Base-by-base conservation (phyloP, 2,329 filamentous ascomycete genomes). In the Sarocladium strictum region DNA sequence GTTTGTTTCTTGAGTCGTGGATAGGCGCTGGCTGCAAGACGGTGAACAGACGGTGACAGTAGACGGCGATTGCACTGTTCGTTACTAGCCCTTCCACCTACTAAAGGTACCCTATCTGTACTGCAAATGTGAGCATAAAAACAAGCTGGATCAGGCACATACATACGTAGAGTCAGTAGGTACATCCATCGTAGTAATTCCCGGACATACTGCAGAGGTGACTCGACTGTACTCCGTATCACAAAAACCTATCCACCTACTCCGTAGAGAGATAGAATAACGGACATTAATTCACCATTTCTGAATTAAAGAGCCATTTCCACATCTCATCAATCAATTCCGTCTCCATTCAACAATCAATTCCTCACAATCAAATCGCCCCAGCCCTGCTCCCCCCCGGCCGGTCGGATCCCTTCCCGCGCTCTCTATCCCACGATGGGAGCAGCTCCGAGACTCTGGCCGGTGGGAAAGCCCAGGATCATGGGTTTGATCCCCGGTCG, bases 401-500 rank as follows among this genome's bases (percentile, higher is more conserved):
- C 27, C 47, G 26, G 47, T 21, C 47, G 47, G 47, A 32, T n/a
- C 27, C n/a, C 47, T 51, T 24, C 47, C 47, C 27, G 23, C 23
- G 3, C 12, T 15, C 40, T 19, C 11, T 7, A 3, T 26, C 40
- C 21, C 24, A 19, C 27, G 29, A 51, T 51, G 26, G 29, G 11
- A 21, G 5, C 47, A 51, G 47, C 47, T 35, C 47, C 47, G 27
- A 51, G 27, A 51, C 27, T 33, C 47, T 51, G 47, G 47, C 47
- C 47, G 27, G 17, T 7, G 10, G 19, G 21, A 23, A 24, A 3
- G 10, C 37, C 40, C 21, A 23, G 40, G 40, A 5, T 14, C 24
- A 17, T n/a, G 23, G 10, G 15, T 49, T n/a, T n/a, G n/a, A 32
- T 3, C 43, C 47, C 47, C 9, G 7, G 47, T 21, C 47, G 19